Percentiles rank a stretch among this genome's conserved stretches.
Evolutionary conservation across 2,329 filamentous ascomycete species (phyloP).

Genomic region (Botrytis medusae): DNA sequence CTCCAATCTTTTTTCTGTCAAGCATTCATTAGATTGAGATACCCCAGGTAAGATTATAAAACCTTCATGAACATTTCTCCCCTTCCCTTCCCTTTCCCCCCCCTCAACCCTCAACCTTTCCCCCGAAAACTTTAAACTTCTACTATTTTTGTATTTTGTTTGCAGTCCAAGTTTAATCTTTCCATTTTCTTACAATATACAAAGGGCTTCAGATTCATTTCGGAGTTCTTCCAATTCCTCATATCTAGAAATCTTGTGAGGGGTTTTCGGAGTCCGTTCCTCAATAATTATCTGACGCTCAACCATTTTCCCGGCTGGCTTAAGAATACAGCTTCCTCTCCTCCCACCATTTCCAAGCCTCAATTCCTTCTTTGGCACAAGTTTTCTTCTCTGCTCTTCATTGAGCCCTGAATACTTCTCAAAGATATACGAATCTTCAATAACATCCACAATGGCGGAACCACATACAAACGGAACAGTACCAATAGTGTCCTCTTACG

Average conservation of each 20-base stretch:
- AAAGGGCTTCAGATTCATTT: neutral
- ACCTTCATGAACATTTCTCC: neutral
- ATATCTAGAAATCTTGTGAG: neutral
- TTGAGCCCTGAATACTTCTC: conserved; percentile 28
- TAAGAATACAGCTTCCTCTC: conserved; percentile 7
- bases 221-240: neutral
- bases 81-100: neutral
- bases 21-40: conserved; percentile 4
- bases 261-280: neutral
- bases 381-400: conserved; percentile 33
- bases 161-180: neutral
- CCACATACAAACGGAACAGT: conserved; percentile 43
- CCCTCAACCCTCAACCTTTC: conserved; percentile 1
- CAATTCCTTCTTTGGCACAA: conserved; percentile 30
- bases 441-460: conserved; percentile 22
- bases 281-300: conserved; percentile 15
- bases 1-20: neutral
- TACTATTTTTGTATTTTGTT: neutral
- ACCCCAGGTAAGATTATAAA: conserved; percentile 17
- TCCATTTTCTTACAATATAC: neutral
- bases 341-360: conserved; percentile 18
- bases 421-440: neutral
- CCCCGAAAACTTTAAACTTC: neutral
- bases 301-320: conserved; percentile 19
- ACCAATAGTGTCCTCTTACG: conserved; percentile 56